Conservation (phyloP, 495 filamentous ascomycete species). For the Penicillium chermesinum region DNA sequence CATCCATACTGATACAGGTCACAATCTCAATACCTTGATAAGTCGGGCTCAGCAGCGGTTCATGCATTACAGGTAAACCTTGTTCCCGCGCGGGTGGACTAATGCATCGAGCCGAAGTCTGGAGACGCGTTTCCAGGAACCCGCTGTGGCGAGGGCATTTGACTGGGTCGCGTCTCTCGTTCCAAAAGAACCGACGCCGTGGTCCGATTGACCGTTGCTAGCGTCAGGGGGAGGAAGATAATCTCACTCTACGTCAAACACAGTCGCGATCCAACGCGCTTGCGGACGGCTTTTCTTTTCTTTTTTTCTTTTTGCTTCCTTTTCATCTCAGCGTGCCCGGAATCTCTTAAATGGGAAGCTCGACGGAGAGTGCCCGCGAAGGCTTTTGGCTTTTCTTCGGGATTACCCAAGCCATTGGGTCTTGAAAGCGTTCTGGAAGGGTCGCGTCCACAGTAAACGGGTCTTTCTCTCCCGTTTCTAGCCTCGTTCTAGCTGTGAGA, state of each 20-base stretch:
- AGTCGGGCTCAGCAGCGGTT: constrained; percentile 11
- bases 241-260: not conserved
- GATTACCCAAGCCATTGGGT: not conserved
- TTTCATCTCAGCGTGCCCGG: not conserved
- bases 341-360: not conserved
- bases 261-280: no score
- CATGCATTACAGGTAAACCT: constrained; percentile 25
- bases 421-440: constrained; percentile 2
- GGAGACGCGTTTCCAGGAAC: constrained; percentile 21
- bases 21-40: not conserved
- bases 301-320: not conserved
- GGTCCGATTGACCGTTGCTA: constrained; percentile 17
- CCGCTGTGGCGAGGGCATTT: constrained; percentile 15
- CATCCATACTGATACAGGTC: no score
- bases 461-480: constrained; percentile 24
- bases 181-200: constrained; percentile 10
- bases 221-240: not conserved
- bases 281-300: no score
- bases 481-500: constrained; percentile 27
- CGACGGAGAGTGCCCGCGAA: constrained; percentile 4
- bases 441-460: not conserved
- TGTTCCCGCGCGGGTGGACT: constrained; percentile 19
- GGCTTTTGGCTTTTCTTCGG: not conserved
- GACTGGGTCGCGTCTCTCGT: constrained; percentile 3
- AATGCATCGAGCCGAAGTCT: constrained; percentile 33